Conservation (phyloP, 2,329 filamentous ascomycete genomes). For the Diaporthe ilicicola region DNA sequence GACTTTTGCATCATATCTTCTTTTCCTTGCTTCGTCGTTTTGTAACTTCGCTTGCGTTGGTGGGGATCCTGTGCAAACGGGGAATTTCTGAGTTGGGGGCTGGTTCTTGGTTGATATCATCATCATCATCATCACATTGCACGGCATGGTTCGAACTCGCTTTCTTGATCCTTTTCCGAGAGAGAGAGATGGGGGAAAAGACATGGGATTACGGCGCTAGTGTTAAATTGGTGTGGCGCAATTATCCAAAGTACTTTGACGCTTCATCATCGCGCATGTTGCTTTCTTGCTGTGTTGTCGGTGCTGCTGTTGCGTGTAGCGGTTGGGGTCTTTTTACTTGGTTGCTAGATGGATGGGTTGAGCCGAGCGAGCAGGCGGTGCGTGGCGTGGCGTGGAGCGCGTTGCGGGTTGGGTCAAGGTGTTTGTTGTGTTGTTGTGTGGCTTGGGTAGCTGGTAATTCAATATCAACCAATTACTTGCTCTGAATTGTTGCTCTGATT, state of each 20-base stretch:
- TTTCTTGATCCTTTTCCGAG: background rate
- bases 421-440: background rate
- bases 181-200: background rate
- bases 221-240: conserved; percentile 20
- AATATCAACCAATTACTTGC: background rate
- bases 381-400: background rate
- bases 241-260: background rate
- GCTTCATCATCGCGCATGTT: background rate
- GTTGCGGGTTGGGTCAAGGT: background rate
- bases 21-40: background rate
- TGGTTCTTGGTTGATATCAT: conserved; percentile 13
- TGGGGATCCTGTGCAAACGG: background rate
- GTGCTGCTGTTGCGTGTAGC: background rate
- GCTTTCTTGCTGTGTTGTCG: background rate
- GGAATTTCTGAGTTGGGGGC: background rate
- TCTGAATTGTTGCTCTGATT: background rate
- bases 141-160: conserved; percentile 1
- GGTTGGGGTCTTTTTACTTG: no score
- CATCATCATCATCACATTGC: conserved; percentile 6
- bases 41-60: background rate
- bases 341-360: no score
- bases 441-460: background rate
- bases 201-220: conserved; percentile 22
- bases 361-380: background rate
- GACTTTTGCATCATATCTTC: conserved; percentile 13